Evolutionary conservation across 495 filamentous ascomycete species (phyloP).

Genomic region (Lasiosphaeris hirsuta): DNA sequence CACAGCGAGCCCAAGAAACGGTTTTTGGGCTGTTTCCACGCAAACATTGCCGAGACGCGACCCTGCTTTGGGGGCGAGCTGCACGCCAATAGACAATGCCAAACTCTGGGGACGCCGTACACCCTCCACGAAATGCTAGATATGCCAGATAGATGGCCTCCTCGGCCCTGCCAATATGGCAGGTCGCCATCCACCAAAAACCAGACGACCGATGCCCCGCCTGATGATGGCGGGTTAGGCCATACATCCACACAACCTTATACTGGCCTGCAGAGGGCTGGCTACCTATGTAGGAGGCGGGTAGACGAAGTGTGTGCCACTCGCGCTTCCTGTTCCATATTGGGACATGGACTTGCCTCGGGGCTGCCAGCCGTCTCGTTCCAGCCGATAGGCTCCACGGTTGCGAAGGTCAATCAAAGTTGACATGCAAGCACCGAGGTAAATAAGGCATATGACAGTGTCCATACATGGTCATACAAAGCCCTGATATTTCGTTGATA

Average conservation of each 20-base stretch:
- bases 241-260: not conserved
- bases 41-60: not conserved
- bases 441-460: too few species aligned
- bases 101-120: not conserved
- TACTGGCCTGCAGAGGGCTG: not conserved
- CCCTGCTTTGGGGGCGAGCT: not conserved
- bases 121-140: not conserved
- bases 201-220: not conserved
- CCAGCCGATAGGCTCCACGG: constrained; percentile 1
- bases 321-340: not conserved
- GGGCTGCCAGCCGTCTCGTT: constrained; percentile 2
- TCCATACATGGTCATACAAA: too few species aligned
- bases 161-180: not conserved
- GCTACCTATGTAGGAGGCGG: too few species aligned
- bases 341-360: not conserved
- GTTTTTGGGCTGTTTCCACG: not conserved
- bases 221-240: not conserved
- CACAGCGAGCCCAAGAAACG: not conserved
- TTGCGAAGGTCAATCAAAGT: too few species aligned
- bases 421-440: too few species aligned
- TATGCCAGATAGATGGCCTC: not conserved
- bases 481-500: too few species aligned
- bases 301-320: too few species aligned
- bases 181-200: not conserved
- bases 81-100: not conserved